Percentiles rank a stretch among this genome's conserved stretches.
These are phyloP conservation scores for Psidium guajava DNA, from an alignment of 345 rosid species.

Conservation along the genomic window DNA sequence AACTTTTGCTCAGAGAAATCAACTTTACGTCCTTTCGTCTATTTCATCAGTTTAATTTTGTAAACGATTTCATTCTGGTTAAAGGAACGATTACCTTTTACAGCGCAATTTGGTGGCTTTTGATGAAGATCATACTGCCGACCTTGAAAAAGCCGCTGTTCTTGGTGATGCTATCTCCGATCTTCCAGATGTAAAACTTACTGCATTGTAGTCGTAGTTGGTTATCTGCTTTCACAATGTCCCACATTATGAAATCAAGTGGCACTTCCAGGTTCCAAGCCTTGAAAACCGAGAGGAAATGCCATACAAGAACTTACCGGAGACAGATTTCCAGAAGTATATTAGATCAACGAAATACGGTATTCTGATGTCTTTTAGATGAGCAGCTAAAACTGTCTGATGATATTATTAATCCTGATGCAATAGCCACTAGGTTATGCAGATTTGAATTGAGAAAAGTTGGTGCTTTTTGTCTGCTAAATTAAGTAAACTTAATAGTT, in stretches of 20 bases:
- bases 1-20: neutral
- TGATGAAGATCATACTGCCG: conserved; percentile 61
- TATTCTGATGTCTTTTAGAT: conserved; percentile 4
- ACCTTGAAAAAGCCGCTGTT: conserved; percentile 58
- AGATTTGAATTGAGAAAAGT: neutral
- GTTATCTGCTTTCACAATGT: conserved; percentile 3
- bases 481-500: neutral
- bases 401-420: neutral
- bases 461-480: neutral
- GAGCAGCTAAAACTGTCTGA: neutral
- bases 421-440: neutral
- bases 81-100: conserved; percentile 14
- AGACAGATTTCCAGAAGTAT: conserved; percentile 75
- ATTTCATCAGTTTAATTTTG: neutral
- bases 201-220: conserved; percentile 4
- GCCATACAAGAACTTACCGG: conserved; percentile 48
- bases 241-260: neutral
- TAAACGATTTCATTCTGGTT: neutral
- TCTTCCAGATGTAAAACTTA: conserved; percentile 66
- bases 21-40: neutral
- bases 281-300: conserved; percentile 43
- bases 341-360: conserved; percentile 59
- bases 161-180: conserved; percentile 88
- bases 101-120: conserved; percentile 95
- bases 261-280: conserved; percentile 40